Evolutionary conservation across 1,284 basidiomycete genomes (phyloP), one percentile per base, ranked within the genome.

Genomic region (Phellopilus nigrolimitatus): DNA sequence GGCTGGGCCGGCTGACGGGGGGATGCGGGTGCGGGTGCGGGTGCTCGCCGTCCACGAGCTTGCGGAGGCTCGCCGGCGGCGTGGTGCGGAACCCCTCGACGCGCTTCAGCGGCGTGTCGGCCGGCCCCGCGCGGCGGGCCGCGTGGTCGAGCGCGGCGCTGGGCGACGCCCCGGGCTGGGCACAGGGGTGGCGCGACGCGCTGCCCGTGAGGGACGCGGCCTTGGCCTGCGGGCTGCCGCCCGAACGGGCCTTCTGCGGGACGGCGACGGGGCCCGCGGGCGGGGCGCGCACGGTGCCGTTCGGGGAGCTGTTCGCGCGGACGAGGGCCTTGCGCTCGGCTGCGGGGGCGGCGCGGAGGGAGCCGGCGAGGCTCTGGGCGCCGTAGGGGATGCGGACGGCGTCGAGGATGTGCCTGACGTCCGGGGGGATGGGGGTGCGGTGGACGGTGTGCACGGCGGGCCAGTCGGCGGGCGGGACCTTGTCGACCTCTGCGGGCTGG

Each of bases 381-480:
- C 41, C 39, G 30, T 49, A 45, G 36, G 38, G 64, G 25, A 71
- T 66, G 41, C 64, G 62, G 54, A 85, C 68, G 49, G 69, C 70
- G 52, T 85, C 83, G 44, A 89, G 71, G 34, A 80, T 66, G 10
- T 74, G 68, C 64, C 82, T 85, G 64, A 88, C 75, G 45, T 87
- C 84, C 13, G 73, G 61, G 10, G 86, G 86, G 55, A 88, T 84
- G 43, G 80, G 72, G 45, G 88, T 70, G 51, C 76, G 74, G 60
- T 89, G 82, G 12, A 89, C 78, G 53, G 76, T 71, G 67, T 78
- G 82, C 63, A 91, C 84, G 30, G 84, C 78, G 57, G 72, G 78
- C 88, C 88, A 91, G 65, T 90, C 88, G n/a, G 83, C 83, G 47
- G 79, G 74, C 22, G 76, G 78, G 53, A 90, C 80, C 56, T 75